Conservation (phyloP, 495 filamentous ascomycete genomes). For the Trichoderma erinaceum region DNA sequence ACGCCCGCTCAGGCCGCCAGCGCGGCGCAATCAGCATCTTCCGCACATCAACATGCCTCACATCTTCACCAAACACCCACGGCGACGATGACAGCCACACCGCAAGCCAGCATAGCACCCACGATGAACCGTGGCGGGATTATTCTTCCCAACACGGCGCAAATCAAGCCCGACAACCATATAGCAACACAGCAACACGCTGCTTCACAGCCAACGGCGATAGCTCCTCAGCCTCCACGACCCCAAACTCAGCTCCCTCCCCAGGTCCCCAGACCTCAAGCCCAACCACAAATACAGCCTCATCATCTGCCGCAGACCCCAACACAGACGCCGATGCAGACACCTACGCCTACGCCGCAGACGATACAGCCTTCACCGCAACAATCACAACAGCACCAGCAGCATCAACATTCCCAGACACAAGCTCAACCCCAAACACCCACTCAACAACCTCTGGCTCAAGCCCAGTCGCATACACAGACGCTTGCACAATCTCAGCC, state of each 20-base stretch:
- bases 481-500: neutral
- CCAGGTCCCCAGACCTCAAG: slow-evolving; percentile 4
- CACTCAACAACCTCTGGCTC: neutral
- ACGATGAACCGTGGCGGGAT: neutral
- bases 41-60: slow-evolving; percentile 9
- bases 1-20: slow-evolving; percentile 13
- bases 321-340: neutral
- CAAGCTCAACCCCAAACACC: neutral
- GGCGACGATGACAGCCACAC: neutral
- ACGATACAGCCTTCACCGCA: neutral
- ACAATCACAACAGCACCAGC: neutral
- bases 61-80: slow-evolving; percentile 2
- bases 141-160: neutral
- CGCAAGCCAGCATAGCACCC: neutral
- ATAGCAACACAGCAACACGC: neutral
- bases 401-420: neutral
- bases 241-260: slow-evolving; percentile 13
- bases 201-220: neutral
- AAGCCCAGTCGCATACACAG: neutral
- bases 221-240: neutral
- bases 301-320: neutral
- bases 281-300: neutral
- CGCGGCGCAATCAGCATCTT: slow-evolving; percentile 9
- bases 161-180: neutral
- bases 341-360: neutral